Conservation (phyloP, 202 grass and related monocot genomes). For the Digitaria exilis region DNA sequence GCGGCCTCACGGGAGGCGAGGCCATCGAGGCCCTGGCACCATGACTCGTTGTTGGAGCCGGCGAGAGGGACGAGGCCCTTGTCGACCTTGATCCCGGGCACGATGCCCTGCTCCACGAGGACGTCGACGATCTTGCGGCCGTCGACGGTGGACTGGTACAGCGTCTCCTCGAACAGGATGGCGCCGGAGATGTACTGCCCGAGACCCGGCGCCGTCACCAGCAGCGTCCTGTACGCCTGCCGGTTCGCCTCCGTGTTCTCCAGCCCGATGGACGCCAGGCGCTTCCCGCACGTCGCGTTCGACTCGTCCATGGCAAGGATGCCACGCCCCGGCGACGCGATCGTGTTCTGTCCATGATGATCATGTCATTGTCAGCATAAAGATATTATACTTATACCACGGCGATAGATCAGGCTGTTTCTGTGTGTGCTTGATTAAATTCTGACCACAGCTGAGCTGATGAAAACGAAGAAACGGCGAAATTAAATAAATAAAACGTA, state of each 20-base stretch:
- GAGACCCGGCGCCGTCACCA: slow-evolving; percentile 57
- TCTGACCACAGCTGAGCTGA: no score
- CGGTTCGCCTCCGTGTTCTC: slow-evolving; percentile 79
- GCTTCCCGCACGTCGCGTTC: slow-evolving; percentile 72
- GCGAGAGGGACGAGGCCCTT: slow-evolving; percentile 79
- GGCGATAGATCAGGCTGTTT: neutral
- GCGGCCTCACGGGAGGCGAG: slow-evolving; percentile 66
- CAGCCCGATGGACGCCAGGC: slow-evolving; percentile 59
- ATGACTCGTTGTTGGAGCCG: slow-evolving; percentile 67
- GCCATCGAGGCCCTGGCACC: slow-evolving; percentile 80
- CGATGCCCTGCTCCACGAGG: slow-evolving; percentile 62
- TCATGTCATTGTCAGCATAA: no score
- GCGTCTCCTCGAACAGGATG: slow-evolving; percentile 88
- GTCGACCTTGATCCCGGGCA: slow-evolving; percentile 87
- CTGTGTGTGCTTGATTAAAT: no score
- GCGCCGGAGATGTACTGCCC: slow-evolving; percentile 81
- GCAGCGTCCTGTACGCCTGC: slow-evolving; percentile 69
- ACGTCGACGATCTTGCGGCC: slow-evolving; percentile 74
- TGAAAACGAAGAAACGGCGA: neutral
- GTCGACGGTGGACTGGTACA: slow-evolving; percentile 71
- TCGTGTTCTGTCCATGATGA: slow-evolving; percentile 55
- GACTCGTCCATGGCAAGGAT: slow-evolving; percentile 90
- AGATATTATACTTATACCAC: no score
- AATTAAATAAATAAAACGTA: neutral
- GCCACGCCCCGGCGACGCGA: slow-evolving; percentile 75